These are phyloP conservation scores for Rhodotorula babjevae DNA, from an alignment of 768 basidiomycete genomes.

Conservation along the genomic window DNA sequence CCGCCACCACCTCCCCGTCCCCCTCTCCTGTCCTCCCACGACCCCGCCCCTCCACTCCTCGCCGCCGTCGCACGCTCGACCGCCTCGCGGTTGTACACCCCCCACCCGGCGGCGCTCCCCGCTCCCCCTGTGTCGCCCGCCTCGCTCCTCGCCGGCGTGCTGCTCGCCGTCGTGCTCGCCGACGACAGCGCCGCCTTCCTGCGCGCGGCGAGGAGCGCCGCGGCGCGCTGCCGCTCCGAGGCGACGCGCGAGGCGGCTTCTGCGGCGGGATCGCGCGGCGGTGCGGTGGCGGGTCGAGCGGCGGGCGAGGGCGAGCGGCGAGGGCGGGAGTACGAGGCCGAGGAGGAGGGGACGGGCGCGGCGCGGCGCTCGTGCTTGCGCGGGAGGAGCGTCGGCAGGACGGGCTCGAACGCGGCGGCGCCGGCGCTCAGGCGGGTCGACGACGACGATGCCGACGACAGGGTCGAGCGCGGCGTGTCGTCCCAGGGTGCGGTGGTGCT, in stretches of 20 bases:
- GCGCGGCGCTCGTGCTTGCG: neutral
- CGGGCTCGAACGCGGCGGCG: constrained; percentile 7
- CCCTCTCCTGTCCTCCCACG: neutral
- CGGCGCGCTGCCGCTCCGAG: constrained; percentile 28
- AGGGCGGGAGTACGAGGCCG: neutral
- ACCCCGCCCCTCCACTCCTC: neutral
- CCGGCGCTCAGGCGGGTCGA: too few relatives aligned
- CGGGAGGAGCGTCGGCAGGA: constrained; percentile 27
- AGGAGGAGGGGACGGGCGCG: constrained; percentile 1
- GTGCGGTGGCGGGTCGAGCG: neutral
- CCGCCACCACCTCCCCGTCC: neutral
- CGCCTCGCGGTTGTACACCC: constrained; percentile 32
- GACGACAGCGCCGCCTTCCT: constrained; percentile 3
- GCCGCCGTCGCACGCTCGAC: constrained; percentile 11
- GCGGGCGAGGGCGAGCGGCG: neutral
- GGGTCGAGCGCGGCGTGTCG: neutral
- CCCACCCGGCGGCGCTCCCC: constrained; percentile 13
- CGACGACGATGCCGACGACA: neutral
- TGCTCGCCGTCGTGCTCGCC: neutral
- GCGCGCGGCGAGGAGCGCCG: constrained; percentile 26
- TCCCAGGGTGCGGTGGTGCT: neutral
- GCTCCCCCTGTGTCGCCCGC: too few relatives aligned
- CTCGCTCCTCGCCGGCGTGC: constrained; percentile 28
- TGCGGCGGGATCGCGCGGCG: neutral
- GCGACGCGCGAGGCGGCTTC: constrained; percentile 20